Conservation (phyloP, 2,329 filamentous ascomycete genomes). For the Colletotrichum cereale region DNA sequence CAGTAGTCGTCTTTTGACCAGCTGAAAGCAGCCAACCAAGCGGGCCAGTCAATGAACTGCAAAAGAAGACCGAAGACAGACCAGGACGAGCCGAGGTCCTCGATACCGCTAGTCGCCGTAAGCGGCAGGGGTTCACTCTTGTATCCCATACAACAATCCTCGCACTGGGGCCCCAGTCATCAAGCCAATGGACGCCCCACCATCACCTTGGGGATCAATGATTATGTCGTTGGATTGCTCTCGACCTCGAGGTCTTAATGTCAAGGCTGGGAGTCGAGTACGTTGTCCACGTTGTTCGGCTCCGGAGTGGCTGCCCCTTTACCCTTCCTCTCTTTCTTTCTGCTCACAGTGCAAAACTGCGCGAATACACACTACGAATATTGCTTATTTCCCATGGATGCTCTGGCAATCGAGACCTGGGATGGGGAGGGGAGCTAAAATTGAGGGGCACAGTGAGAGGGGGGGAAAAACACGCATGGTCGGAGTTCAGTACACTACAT, state of each 20-base stretch:
- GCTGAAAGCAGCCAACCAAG: constrained; percentile 31
- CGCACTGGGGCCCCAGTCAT: constrained; percentile 43
- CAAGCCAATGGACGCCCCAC: constrained; percentile 26
- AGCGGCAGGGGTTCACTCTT: constrained; percentile 19
- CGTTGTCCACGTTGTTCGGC: constrained; percentile 1
- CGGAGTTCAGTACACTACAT: not conserved
- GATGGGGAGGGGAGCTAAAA: constrained; percentile 23
- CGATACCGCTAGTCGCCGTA: constrained; percentile 34
- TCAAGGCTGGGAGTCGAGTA: constrained; percentile 8
- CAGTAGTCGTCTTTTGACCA: constrained; percentile 6
- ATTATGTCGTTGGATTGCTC: constrained; percentile 34
- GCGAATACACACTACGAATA: not conserved
- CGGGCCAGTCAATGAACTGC: constrained; percentile 12
- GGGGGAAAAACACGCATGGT: constrained; percentile 2
- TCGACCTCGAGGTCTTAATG: constrained; percentile 1
- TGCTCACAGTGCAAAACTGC: constrained; percentile 19
- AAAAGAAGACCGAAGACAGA: constrained; percentile 26
- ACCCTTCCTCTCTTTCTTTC: not conserved
- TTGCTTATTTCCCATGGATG: constrained; percentile 29
- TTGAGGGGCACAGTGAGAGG: constrained; percentile 29
- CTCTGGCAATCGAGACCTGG: constrained; percentile 23
- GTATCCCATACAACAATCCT: constrained; percentile 23
- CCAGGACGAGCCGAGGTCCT: constrained; percentile 34
- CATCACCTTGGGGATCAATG: constrained; percentile 28
- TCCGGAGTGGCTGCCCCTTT: not conserved